phyloP scores from a whole-genome alignment of 2,329 filamentous ascomycete species.

The Botrytis hyacinthi region DNA sequence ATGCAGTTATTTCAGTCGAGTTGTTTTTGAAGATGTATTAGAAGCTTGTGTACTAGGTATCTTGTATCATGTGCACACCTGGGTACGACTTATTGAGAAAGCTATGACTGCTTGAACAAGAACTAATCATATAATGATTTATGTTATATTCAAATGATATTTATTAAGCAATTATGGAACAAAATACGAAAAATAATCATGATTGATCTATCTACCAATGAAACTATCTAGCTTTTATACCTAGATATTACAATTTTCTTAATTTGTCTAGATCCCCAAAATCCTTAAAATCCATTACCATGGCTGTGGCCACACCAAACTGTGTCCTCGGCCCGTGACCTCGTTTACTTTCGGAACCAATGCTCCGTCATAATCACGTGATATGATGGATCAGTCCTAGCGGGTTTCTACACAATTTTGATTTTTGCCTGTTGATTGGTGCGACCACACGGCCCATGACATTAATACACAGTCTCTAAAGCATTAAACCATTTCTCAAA shows the following conservation, averaged over 20 bases:
- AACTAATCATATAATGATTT: too few species aligned
- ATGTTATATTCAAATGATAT: too few species aligned
- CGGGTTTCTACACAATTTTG: neutral
- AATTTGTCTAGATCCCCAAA: neutral
- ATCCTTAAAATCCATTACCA: neutral
- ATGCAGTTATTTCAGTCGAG: neutral
- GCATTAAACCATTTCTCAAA: neutral
- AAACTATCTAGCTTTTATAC: neutral
- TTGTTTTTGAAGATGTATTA: neutral
- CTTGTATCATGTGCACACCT: neutral
- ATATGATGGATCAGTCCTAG: fast-evolving
- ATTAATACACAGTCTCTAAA: neutral
- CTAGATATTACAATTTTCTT: neutral
- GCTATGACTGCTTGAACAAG: neutral
- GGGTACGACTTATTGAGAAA: neutral
- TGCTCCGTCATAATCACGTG: neutral
- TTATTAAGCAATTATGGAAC: too few species aligned
- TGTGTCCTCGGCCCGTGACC: neutral
- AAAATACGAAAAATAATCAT: neutral
- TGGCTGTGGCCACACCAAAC: neutral
- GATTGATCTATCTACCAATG: neutral
- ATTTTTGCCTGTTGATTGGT: neutral
- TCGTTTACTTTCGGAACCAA: neutral
- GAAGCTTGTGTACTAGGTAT: too few species aligned
- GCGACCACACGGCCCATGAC: neutral